Evolutionary conservation across 2,329 filamentous ascomycete genomes (phyloP), one percentile per base, ranked within the genome.

Genomic region (Scedosporium boydii): DNA sequence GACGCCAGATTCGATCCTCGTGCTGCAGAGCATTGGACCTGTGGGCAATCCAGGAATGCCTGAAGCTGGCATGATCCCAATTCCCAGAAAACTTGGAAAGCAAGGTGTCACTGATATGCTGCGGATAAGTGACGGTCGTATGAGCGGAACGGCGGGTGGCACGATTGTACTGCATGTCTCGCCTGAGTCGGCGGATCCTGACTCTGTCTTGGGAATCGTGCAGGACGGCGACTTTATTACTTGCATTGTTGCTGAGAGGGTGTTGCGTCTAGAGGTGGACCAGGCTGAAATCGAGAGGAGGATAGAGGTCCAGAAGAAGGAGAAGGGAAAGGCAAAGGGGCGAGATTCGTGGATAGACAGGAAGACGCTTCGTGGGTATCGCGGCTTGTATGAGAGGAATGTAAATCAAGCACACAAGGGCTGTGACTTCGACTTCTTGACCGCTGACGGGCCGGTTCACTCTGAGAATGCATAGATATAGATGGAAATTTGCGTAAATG

Each of bases 21-120:
- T 96, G 3, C 87, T 97, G 27, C 87, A 92, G 66, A 93, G 92
- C 65, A 93, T 97, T 69, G 93, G 93, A 0, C 93, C 92, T 0
- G 90, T 95, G 61, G 92, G 92, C 18, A 91, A 91, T 1, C 93
- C 93, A 0, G 93, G 93, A 12, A 97, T 97, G 93, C 93, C 92
- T 1, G 93, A 97, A 74, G 91, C 95, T 63, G 81, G 81, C 0
- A 70, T 83, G 34, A 76, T 84, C 1, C 81, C 81, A 0, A 83
- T 84, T 23, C 86, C 96, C 16, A 89, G 93, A 70, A 91, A 93
- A 59, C 86, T 88, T 34, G 91, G 89, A 0, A 86, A 87, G 0
- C 86, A 86, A 1, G 89, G 89, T 7, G 82, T 96, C 4, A 82
- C 78, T 14, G 95, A 96, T 65, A 87, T 96, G 72, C 85, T 95